Base-by-base conservation (phyloP, 2,329 filamentous ascomycete species). In the Karstenula rhodostoma region DNA sequence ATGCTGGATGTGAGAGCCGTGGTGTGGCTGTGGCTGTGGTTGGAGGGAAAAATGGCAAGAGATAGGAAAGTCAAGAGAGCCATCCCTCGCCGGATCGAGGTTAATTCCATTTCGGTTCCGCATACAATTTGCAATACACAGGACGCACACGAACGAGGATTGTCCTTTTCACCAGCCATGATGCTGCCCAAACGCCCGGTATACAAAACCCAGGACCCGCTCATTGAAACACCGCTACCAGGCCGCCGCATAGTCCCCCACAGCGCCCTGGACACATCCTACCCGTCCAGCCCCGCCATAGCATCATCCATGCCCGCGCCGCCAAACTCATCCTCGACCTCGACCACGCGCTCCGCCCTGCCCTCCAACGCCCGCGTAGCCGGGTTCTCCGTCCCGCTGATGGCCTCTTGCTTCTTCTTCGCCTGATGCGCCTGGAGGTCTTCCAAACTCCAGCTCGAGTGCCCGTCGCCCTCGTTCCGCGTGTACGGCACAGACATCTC, bases 401-500 rank as follows among this genome's bases (percentile, higher is more conserved):
- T 91, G 64, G 82, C 85, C 67, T 92, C 89, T 64, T 89, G 82
- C 61, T 91, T 90, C 68, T 87, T 81, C 78, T 91, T 92, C 75
- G 89, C 86, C 81, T 96, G 90, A 79, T 97, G 90, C 52, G 82
- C 84, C 78, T 90, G 86, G 54, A 98, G 79, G 72, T 98, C 93
- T 60, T 87, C 86, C 43, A 92, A 81, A 60, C 90, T 93, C 95
- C 95, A 99, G 10, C 92, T 96, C 71, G 92, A 95, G 72, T 97
- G 92, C 0, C 94, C 95, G 67, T 97, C 94, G 72, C 96, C 93
- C 75, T 96, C 90, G 67, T 87, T 89, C 0, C 89, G 82, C 47
- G 87, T 87, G 80, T 97, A 96, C 3, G 94, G 94, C 75, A 96
- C 93, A 4, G 92, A 94, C 92, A 99, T 99, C 27, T 89, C 89